A percentile compares a stretch with the other conserved stretches of the same genome.
These are phyloP conservation scores for Colletotrichum cuscutae DNA, from an alignment of 2,329 filamentous ascomycete species.

Conservation along the genomic window DNA sequence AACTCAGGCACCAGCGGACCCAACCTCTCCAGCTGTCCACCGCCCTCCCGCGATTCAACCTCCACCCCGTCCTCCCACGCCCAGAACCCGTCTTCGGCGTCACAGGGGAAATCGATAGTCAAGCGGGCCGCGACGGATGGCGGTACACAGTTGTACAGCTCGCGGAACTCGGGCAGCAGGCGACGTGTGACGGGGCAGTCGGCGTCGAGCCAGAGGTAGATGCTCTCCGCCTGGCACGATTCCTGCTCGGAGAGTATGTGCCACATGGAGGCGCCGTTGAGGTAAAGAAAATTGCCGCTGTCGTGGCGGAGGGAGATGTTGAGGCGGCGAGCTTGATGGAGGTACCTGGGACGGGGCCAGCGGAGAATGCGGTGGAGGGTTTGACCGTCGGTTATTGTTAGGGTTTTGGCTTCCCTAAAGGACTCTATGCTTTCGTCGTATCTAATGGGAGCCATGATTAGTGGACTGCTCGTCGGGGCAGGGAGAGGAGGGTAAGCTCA, in stretches of 20 bases:
- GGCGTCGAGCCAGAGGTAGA: slow-evolving; percentile 36
- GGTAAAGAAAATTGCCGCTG: slow-evolving; percentile 32
- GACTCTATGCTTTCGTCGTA: slow-evolving; percentile 25
- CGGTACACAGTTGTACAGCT: slow-evolving; percentile 6
- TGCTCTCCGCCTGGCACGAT: not conserved
- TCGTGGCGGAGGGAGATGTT: slow-evolving; percentile 34
- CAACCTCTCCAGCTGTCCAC: not conserved
- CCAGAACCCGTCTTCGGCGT: slow-evolving; percentile 33
- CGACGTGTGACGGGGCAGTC: slow-evolving; percentile 32
- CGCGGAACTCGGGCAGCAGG: slow-evolving; percentile 34
- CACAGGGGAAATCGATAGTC: slow-evolving; percentile 29
- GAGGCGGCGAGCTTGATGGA: slow-evolving; percentile 2
- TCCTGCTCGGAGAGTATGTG: slow-evolving; percentile 4
- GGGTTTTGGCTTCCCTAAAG: slow-evolving; percentile 16
- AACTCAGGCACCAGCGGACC: slow-evolving; percentile 16
- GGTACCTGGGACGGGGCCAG: not conserved
- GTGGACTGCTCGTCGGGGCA: not conserved
- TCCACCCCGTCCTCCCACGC: slow-evolving; percentile 28
- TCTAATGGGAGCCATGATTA: not conserved
- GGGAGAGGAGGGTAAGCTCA: not conserved
- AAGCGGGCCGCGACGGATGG: slow-evolving; percentile 4
- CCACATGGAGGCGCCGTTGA: slow-evolving; percentile 28
- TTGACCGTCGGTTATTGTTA: slow-evolving; percentile 32
- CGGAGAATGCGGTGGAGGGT: slow-evolving; percentile 27
- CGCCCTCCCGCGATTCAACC: not conserved